Base-by-base conservation (phyloP, 768 basidiomycete species). In the Suillus bovinus region DNA sequence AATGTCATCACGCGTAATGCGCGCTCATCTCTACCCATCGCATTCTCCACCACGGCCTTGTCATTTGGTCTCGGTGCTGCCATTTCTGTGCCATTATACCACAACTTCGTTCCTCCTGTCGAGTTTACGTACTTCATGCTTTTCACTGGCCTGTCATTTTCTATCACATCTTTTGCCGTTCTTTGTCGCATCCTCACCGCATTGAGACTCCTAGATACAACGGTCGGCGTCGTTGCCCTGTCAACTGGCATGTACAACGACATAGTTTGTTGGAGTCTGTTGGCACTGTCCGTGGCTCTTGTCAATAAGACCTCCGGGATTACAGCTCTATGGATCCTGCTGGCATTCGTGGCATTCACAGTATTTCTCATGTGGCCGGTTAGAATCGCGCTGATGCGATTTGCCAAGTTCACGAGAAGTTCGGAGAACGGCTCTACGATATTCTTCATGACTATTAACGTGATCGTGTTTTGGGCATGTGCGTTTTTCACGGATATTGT, bases 401-500 rank as follows among this genome's bases (percentile, higher is more conserved):
- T 95, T 5, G 93, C 91, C 4, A 79, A 83, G 55, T 81, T 82
- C 59, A 93, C 93, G 0, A 94, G 94, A 0, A 92, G 91, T 29
- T 85, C 79, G 42, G 87, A 92, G 63, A 88, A 86, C 54, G 91
- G 91, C 0, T 96, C 96, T 0, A 88, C 91, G 0, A 86, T 94
- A 63, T 81, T 88, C 64, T 95, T 94, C 74, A 96, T 98, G 93
- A 92, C 92, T 0, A 75, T 86, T 6, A 89, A 87, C 34, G 88
- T 96, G 63, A 74, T 97, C 14, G 71, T 93, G 17, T 78, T 94
- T n/a, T 96, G 98, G 76, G 87, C 83, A 0, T 92, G 89, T 2
- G 90, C 96, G 0, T 98, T 96, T 77, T 89, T 98, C 71, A 96
- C 94, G 0, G 95, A 96, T 69, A 81, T 94, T 63, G 93, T 98